Evolutionary conservation across 2,329 filamentous ascomycete genomes (phyloP).

Genomic region (Scedosporium aurantiacum): DNA sequence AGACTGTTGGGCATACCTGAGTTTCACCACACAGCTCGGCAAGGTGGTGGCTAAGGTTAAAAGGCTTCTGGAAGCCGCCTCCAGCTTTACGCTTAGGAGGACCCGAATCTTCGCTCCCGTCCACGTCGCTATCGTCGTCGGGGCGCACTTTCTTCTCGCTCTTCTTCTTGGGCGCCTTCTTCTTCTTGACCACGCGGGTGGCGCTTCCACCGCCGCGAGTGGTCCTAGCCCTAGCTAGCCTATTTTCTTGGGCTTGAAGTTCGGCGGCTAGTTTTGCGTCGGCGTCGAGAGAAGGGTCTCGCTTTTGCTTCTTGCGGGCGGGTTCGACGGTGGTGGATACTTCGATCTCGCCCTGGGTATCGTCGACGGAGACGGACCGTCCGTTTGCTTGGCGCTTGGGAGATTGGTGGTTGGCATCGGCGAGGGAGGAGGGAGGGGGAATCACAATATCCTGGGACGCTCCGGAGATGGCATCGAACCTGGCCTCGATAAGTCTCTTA

Average conservation of each 20-base stretch:
- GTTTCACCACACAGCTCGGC: constrained; percentile 59
- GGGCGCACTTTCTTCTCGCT: constrained; percentile 62
- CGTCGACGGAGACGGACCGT: constrained; percentile 21
- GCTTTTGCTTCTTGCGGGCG: constrained; percentile 57
- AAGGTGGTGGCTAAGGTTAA: constrained; percentile 60
- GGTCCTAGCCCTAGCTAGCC: constrained; percentile 51
- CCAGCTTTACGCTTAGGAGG: constrained; percentile 69
- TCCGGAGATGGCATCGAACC: constrained; percentile 59
- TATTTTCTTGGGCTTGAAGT: constrained; percentile 87
- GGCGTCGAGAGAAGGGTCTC: constrained; percentile 51
- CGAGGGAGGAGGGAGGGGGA: constrained; percentile 24
- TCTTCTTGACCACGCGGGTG: constrained; percentile 46
- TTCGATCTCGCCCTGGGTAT: constrained; percentile 31
- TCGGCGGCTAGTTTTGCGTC: constrained; percentile 81
- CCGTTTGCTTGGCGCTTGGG: constrained; percentile 24
- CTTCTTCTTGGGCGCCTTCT: constrained; percentile 59
- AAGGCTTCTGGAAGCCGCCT: constrained; percentile 85
- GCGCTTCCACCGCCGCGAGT: constrained; percentile 65
- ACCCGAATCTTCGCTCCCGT: constrained; percentile 44
- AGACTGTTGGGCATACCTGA: constrained; percentile 49
- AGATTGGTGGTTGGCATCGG: constrained; percentile 19
- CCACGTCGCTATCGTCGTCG: constrained; percentile 70
- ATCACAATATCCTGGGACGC: constrained; percentile 31
- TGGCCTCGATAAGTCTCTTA: constrained; percentile 60
- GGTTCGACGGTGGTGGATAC: constrained; percentile 35